Conservation (phyloP, 1,139 yeast species). For the Kurtzmaniella natalensis region DNA sequence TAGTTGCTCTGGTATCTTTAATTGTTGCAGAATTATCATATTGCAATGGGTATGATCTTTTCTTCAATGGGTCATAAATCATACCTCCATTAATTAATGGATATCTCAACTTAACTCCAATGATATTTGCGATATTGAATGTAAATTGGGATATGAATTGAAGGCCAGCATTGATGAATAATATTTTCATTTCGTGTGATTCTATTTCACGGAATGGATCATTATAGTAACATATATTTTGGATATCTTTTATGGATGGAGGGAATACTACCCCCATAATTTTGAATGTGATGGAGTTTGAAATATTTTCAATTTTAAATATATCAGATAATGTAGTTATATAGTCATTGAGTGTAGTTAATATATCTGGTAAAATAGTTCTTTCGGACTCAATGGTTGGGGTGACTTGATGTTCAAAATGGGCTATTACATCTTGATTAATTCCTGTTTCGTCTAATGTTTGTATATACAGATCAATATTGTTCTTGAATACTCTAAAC, state of each 20-base stretch:
- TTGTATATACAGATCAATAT: constrained; percentile 16
- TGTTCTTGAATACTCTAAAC: constrained; percentile 21
- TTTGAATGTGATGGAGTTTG: constrained; percentile 21
- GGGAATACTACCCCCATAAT: constrained; percentile 39
- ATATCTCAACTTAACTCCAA: constrained; percentile 25
- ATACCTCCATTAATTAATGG: constrained; percentile 2
- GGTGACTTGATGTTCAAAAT: constrained; percentile 24
- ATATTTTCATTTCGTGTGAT: constrained; percentile 8
- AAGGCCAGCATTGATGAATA: constrained; percentile 31
- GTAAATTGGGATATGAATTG: constrained; percentile 27
- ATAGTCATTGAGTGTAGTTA: constrained; percentile 14
- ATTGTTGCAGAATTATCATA: constrained; percentile 24
- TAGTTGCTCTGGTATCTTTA: constrained; percentile 12
- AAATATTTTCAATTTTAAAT: constrained; percentile 24
- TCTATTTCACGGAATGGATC: constrained; percentile 1
- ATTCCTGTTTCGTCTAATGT: constrained; percentile 14
- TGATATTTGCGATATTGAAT: constrained; percentile 19
- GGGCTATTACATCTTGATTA: constrained; percentile 23
- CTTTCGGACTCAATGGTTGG: constrained; percentile 22
- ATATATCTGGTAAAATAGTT: constrained; percentile 20
- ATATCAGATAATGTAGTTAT: constrained; percentile 21
- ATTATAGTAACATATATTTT: constrained; percentile 28
- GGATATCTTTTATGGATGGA: constrained; percentile 23
- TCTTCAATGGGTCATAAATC: not conserved
- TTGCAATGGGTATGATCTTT: constrained; percentile 22